Percentiles rank a stretch among this genome's conserved stretches.
phyloP scores from a whole-genome alignment of 2,329 filamentous ascomycete species.

The Orbilia javanica region DNA sequence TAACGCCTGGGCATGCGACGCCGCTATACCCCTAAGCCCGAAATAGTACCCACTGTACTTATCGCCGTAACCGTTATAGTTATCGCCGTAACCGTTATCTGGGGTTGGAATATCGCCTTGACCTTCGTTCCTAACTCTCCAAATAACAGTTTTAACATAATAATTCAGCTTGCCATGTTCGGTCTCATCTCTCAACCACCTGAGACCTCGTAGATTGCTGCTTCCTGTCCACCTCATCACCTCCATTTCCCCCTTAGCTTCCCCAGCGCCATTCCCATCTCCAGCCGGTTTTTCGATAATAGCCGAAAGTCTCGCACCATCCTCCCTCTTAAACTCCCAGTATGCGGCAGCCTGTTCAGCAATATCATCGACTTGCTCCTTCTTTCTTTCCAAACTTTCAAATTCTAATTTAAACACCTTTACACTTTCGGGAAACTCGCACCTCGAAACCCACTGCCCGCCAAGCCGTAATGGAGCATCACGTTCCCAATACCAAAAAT shows the following conservation, averaged over 20 bases:
- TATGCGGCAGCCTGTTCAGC: constrained; percentile 63
- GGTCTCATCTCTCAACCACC: constrained; percentile 67
- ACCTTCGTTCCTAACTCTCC: constrained; percentile 13
- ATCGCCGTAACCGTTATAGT: too few species aligned
- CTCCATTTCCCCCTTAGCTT: constrained; percentile 61
- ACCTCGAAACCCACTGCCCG: constrained; percentile 64
- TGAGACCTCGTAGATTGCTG: constrained; percentile 65
- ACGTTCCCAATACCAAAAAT: constrained; percentile 68
- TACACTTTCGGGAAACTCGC: constrained; percentile 63
- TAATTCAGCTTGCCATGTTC: constrained; percentile 66
- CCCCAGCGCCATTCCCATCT: constrained; percentile 64
- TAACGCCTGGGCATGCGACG: not conserved
- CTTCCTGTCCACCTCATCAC: constrained; percentile 67
- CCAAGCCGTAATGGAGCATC: constrained; percentile 65
- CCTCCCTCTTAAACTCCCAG: constrained; percentile 25
- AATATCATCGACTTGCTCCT: constrained; percentile 67
- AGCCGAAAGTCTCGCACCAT: constrained; percentile 2
- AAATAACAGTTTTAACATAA: constrained; percentile 66
- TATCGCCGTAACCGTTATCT: too few species aligned
- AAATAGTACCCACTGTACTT: too few species aligned
- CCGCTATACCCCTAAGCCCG: not conserved
- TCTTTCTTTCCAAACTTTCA: constrained; percentile 68
- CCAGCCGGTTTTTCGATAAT: constrained; percentile 64
- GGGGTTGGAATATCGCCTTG: not conserved
- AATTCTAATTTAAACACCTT: constrained; percentile 67